Evolutionary conservation across 2,329 filamentous ascomycete genomes (phyloP).

Genomic region (Fusarium solani-melongenae): DNA sequence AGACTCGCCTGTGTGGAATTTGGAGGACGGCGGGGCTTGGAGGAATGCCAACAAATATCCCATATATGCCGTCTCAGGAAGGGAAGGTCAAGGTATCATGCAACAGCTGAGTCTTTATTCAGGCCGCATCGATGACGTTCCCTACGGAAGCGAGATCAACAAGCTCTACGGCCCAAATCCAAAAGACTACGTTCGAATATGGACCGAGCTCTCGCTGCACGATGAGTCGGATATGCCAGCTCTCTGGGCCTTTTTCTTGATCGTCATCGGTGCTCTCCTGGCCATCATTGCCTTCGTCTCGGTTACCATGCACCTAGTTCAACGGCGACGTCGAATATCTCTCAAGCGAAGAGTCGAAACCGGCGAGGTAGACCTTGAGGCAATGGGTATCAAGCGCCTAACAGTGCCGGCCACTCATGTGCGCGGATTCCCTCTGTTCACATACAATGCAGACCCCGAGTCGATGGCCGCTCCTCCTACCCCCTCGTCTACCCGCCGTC

Average conservation of each 20-base stretch:
- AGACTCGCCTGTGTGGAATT: conserved; percentile 74
- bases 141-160: conserved; percentile 67
- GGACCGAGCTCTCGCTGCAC: conserved; percentile 63
- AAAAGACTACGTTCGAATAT: conserved; percentile 70
- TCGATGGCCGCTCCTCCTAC: conserved; percentile 50
- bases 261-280: conserved; percentile 78
- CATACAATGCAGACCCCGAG: conserved; percentile 72
- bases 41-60: conserved; percentile 77
- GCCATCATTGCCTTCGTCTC: conserved; percentile 75
- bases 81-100: conserved; percentile 76
- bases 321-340: conserved; percentile 74
- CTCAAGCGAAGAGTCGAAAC: conserved; percentile 77
- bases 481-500: conserved; percentile 47
- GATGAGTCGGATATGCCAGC: conserved; percentile 68
- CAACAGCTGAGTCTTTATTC: conserved; percentile 80
- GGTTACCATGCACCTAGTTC: conserved; percentile 79
- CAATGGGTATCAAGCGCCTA: conserved; percentile 83
- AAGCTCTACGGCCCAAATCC: conserved; percentile 65
- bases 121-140: conserved; percentile 73
- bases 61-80: conserved; percentile 82
- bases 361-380: conserved; percentile 88
- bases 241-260: conserved; percentile 83
- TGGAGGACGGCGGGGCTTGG: conserved; percentile 79
- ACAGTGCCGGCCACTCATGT: conserved; percentile 80
- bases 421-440: conserved; percentile 80